Base-by-base conservation (phyloP, 2,329 filamentous ascomycete genomes). In the Cryphonectria naterciae region DNA sequence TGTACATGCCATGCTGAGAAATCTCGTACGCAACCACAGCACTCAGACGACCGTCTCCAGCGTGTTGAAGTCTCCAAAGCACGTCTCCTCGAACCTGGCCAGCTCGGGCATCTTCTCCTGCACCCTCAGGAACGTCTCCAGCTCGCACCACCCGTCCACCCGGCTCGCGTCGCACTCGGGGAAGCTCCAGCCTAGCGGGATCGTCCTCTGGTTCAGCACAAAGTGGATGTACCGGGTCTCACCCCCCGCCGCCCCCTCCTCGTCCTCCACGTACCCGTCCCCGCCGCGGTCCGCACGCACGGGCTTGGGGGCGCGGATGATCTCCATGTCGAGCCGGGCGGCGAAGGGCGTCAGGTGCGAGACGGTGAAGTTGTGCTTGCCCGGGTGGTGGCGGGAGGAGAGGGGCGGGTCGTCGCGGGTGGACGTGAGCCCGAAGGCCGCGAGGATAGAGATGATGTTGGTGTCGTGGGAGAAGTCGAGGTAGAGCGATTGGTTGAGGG, bases 381-480 rank as follows among this genome's bases (percentile, higher is more conserved):
- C 85, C 0, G 87, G 86, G 70, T 91, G 86, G 39, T 81, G 79
- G 15, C 84, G 83, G 1, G 86, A 82, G 0, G 89, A 88, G 4
- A 94, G 83, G 19, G 86, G 81, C 28, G 86, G 83, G 1, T 85
- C 82, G 58, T 73, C 71, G 22, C 54, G 62, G 76, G 95, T 94
- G 76, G 94, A 92, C 2, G 82, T 88, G 63, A 94, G 83, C 1
- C 92, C 92, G 72, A 95, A 92, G 0, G 92, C 92, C 0, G 91
- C 89, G 4, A 94, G 82, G 74, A 94, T 87, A 37, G 87, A 86
- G 75, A 91, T 84, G 72, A 93, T 92, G 77, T 92, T 93, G 43
- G 90, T 91, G 79, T 95, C 92, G 79, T 95, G 92, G 22, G 88
- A 90, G 78, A 94, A 94, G 82, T 94, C 92, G 65, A 94, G 87